Evolutionary conservation across 2,329 filamentous ascomycete species (phyloP).

Genomic region (Xylariales sp.): DNA sequence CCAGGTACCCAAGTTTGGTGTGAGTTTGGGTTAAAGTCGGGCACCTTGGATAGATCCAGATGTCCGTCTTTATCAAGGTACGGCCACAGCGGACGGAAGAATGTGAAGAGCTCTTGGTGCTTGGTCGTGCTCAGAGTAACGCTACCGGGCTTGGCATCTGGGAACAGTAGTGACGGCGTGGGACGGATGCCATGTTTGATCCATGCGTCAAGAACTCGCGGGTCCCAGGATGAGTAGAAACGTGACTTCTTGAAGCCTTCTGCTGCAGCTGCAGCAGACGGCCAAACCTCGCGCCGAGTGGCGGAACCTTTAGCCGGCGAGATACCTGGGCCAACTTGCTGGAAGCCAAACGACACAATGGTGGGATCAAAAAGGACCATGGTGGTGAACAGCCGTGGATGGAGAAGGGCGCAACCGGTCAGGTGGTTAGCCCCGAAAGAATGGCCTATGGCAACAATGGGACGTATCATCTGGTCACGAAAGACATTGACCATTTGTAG

Average conservation of each 20-base stretch:
- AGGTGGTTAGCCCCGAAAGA: conserved; percentile 81
- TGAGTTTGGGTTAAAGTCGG: conserved; percentile 39
- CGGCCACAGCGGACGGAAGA: conserved; percentile 57
- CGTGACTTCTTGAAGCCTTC: conserved; percentile 61
- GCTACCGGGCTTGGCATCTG: conserved; percentile 33
- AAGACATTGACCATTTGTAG: conserved; percentile 83
- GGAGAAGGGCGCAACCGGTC: conserved; percentile 65
- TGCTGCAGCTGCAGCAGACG: conserved; percentile 65
- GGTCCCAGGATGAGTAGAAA: conserved; percentile 83
- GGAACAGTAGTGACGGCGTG: conserved; percentile 59
- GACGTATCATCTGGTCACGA: conserved; percentile 72
- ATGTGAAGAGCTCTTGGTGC: conserved; percentile 83
- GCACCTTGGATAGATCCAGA: conserved; percentile 34
- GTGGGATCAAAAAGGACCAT: conserved; percentile 83
- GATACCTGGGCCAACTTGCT: conserved; percentile 28
- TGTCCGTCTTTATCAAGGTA: conserved; percentile 35
- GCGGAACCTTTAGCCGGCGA: conserved; percentile 59
- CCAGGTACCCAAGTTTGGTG: conserved; percentile 26
- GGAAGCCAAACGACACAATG: conserved; percentile 49
- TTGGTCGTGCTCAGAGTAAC: conserved; percentile 79
- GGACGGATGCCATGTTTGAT: conserved; percentile 70
- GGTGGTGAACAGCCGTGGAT: conserved; percentile 74
- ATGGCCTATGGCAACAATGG: conserved; percentile 81
- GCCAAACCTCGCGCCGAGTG: conserved; percentile 76
- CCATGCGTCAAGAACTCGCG: conserved; percentile 72